Evolutionary conservation across 441 rosid species (phyloP), one percentile per base, ranked within the genome.

Genomic region (Lepidium campestre): DNA sequence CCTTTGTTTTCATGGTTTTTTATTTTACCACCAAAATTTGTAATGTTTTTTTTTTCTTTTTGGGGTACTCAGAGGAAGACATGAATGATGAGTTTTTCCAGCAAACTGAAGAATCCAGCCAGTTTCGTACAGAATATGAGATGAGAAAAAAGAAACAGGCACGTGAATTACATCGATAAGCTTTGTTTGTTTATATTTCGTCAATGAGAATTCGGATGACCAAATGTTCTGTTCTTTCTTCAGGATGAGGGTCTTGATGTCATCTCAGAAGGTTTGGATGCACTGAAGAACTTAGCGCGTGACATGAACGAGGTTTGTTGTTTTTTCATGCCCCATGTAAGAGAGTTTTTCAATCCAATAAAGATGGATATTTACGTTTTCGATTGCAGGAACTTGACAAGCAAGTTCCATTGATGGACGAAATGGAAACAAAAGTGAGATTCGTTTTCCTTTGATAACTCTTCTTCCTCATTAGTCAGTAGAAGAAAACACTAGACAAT

Each of bases 171-270:
- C 68, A 32, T 54, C 13, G 14, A 53, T 54, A 53, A 31, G 47
- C 41, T 65, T 48, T 19, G 37, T 1, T 8, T 14, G 52, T 2
- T 70, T 31, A 4, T 17, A 1, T n/a, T 27, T 35, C 12, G n/a
- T 45, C 35, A 31, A 10, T 34, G 14, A 41, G 55, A 37, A 41
- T 18, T 42, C 0, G 0, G n/a, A 13, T 14, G 14, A 57, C 32
- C 7, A 0, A 34, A 29, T 61, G 37, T 4, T 54, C 31, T 71
- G 20, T 56, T 11, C 55, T 40, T 31, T 46, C 0, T 29, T 3
- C 74, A 82, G 88, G 93, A 83, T 31, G 81, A 85, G 57, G 93
- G 89, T 60, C 85, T 87, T 49, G 90, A 85, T 71, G 46, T 83
- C n/a, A 81, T 87, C 61, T 82, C 87, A 35, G 87, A 85, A 74